Evolutionary conservation across 179 eudicot species (phyloP).

Genomic region (Heliamphora pulchella): DNA sequence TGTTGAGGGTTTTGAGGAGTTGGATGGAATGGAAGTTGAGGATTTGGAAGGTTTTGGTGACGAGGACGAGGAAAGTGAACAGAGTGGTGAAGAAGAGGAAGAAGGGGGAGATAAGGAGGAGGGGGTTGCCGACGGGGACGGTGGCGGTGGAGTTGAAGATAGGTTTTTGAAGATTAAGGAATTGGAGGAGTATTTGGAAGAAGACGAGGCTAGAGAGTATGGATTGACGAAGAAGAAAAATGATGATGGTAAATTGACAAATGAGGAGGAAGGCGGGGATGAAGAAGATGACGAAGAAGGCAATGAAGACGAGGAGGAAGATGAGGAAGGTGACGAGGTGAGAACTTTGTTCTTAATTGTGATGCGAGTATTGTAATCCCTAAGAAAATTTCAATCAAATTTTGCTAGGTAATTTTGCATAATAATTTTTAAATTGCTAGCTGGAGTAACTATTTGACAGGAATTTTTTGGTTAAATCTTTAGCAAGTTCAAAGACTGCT

Average conservation of each 20-base stretch:
- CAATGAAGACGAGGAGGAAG: conserved; percentile 33
- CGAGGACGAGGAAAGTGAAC: conserved; percentile 21
- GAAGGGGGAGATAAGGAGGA: conserved; percentile 26
- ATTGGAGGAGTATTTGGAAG: conserved; percentile 53
- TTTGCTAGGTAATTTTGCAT: background rate
- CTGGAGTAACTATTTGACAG: background rate
- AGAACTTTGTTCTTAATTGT: conserved; percentile 4
- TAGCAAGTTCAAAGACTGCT: background rate
- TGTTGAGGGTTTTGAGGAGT: conserved; percentile 16
- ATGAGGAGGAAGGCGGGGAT: conserved; percentile 17
- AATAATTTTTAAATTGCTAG: background rate
- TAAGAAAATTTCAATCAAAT: background rate
- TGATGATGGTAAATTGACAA: conserved; percentile 21
- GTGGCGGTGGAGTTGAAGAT: conserved; percentile 54
- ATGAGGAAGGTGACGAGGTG: conserved; percentile 38
- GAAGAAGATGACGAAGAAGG: conserved; percentile 29
- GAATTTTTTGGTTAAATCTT: background rate
- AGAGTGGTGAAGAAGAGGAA: conserved; percentile 25
- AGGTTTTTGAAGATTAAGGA: conserved; percentile 69
- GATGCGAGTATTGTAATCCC: background rate
- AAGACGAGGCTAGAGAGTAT: conserved; percentile 58
- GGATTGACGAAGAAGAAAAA: conserved; percentile 32
- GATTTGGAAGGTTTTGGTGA: conserved; percentile 20
- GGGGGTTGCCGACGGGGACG: conserved; percentile 30
- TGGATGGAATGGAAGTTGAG: conserved; percentile 17